Evolutionary conservation across 2,329 filamentous ascomycete genomes (phyloP).

Genomic region (Dryadomyces sulphureus): DNA sequence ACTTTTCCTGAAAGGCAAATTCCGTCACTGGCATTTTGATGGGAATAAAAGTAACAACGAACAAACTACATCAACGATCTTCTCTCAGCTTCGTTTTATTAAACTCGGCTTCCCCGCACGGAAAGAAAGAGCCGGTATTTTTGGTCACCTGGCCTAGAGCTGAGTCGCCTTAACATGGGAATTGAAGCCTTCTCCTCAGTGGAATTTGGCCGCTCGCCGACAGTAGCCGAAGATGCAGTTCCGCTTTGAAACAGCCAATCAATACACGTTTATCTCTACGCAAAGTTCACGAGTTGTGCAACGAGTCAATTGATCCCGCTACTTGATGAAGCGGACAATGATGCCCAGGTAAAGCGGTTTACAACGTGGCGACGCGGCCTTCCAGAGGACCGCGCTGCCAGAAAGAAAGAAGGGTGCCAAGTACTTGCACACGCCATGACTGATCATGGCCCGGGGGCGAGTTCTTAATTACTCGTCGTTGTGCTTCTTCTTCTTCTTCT

Average conservation of each 20-base stretch:
- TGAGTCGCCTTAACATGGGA: background rate
- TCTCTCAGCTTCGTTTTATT: background rate
- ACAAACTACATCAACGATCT: too few species aligned
- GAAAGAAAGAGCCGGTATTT: background rate
- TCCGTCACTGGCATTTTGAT: constrained; percentile 33
- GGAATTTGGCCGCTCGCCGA: constrained; percentile 5
- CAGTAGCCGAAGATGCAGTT: constrained; percentile 7
- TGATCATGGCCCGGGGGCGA: background rate
- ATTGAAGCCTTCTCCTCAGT: background rate
- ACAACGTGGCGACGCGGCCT: constrained; percentile 2
- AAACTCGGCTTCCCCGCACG: background rate
- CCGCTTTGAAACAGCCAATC: background rate
- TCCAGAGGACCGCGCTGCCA: constrained; percentile 2
- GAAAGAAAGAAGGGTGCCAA: background rate
- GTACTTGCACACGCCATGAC: background rate
- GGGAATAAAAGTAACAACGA: too few species aligned
- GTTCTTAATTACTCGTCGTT: constrained; percentile 23
- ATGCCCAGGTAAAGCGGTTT: background rate
- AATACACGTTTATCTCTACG: background rate
- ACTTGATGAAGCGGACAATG: background rate
- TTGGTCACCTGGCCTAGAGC: background rate
- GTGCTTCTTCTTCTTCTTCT: constrained; percentile 44
- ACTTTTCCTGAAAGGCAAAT: constrained; percentile 38
- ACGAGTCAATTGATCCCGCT: constrained; percentile 7
- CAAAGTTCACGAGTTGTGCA: background rate